phyloP scores from a whole-genome alignment of 2,329 filamentous ascomycete species.

The Nakataea oryzae region DNA sequence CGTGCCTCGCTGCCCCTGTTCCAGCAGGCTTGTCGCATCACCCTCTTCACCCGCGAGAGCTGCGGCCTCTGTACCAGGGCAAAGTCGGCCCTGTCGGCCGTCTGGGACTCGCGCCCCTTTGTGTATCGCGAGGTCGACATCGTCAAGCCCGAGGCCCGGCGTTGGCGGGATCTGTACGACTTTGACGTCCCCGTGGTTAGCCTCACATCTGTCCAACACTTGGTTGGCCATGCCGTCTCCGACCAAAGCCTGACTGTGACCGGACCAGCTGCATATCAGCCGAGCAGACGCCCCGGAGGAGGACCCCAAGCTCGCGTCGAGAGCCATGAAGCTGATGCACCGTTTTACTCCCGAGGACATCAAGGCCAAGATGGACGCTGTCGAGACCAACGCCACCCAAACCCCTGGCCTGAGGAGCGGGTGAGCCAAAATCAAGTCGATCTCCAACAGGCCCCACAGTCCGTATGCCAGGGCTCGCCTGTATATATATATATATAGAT shows the following conservation, averaged over 20 bases:
- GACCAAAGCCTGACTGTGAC: not conserved
- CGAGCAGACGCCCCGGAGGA: constrained; percentile 40
- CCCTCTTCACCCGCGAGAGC: constrained; percentile 62
- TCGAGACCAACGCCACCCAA: constrained; percentile 19
- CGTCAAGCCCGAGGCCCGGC: constrained; percentile 47
- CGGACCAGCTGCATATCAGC: constrained; percentile 50
- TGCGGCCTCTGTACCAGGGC: constrained; percentile 64
- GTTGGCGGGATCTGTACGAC: constrained; percentile 66
- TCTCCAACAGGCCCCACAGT: too few species aligned
- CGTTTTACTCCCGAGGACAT: constrained; percentile 60
- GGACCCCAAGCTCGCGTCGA: constrained; percentile 40
- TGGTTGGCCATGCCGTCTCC: not conserved
- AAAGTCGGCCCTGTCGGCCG: constrained; percentile 55
- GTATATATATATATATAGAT: not conserved
- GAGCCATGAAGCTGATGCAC: constrained; percentile 68
- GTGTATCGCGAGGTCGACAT: constrained; percentile 61
- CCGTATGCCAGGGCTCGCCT: not conserved
- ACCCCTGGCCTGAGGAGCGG: too few species aligned
- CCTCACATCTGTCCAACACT: not conserved
- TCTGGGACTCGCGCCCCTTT: constrained; percentile 59
- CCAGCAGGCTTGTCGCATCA: constrained; percentile 51
- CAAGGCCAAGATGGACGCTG: constrained; percentile 55
- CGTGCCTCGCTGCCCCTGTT: not conserved
- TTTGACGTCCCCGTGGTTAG: constrained; percentile 73
- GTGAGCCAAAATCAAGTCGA: too few species aligned